Conservation (phyloP, 2,329 filamentous ascomycete genomes). For the Neofusicoccum sp. region DNA sequence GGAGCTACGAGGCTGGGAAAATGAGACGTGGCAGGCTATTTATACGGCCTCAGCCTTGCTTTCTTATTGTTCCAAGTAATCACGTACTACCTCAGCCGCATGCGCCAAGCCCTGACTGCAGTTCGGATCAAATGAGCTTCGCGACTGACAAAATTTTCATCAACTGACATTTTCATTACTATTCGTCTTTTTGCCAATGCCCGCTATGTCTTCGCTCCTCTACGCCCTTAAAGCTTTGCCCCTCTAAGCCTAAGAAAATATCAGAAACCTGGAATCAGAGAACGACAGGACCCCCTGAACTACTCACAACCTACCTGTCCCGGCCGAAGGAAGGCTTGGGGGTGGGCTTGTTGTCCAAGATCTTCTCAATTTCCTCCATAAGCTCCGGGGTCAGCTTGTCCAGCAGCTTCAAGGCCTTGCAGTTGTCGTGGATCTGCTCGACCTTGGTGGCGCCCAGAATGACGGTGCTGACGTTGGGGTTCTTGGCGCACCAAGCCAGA, state of each 20-base stretch:
- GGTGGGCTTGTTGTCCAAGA: conserved; percentile 41
- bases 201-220: neutral
- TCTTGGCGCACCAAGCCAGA: conserved; percentile 60
- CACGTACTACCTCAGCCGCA: too few relatives aligned
- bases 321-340: conserved; percentile 20
- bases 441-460: conserved; percentile 55
- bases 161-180: too few relatives aligned
- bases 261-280: neutral
- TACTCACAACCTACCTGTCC: conserved; percentile 21
- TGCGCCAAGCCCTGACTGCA: too few relatives aligned
- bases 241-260: neutral
- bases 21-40: too few relatives aligned
- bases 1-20: too few relatives aligned
- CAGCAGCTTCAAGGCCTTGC: conserved; percentile 45
- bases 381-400: conserved; percentile 39
- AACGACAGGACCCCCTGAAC: neutral
- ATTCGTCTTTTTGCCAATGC: neutral
- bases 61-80: too few relatives aligned
- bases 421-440: conserved; percentile 50
- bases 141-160: too few relatives aligned
- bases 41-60: too few relatives aligned
- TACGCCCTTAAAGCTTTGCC: neutral
- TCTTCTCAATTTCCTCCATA: conserved; percentile 40
- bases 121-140: too few relatives aligned
- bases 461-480: conserved; percentile 57